Conservation (phyloP, 2,329 filamentous ascomycete genomes). For the Thermomyces lanuginosus region DNA sequence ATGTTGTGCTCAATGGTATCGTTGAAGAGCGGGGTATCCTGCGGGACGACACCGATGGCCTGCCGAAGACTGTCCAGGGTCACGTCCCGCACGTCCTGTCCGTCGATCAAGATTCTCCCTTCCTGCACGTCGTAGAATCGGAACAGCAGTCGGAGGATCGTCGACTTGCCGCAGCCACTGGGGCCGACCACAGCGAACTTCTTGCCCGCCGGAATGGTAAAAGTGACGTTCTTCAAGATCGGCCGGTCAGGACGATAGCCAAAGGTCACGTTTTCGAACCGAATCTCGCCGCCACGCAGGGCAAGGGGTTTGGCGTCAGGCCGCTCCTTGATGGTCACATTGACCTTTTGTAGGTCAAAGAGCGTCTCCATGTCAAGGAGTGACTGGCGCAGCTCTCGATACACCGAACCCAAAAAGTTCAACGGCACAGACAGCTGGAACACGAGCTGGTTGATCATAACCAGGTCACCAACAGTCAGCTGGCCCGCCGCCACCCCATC, state of each 20-base stretch:
- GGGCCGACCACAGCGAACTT: slow-evolving; percentile 93
- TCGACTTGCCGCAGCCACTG: slow-evolving; percentile 91
- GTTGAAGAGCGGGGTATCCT: slow-evolving; percentile 95
- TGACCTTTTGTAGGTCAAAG: slow-evolving; percentile 94
- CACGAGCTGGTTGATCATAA: slow-evolving; percentile 97
- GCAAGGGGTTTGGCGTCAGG: slow-evolving; percentile 56
- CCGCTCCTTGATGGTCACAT: slow-evolving; percentile 67
- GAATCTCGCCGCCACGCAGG: slow-evolving; percentile 74
- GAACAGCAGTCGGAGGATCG: slow-evolving; percentile 77
- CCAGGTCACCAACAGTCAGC: slow-evolving; percentile 84
- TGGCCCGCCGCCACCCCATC: slow-evolving; percentile 68
- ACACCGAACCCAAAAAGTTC: slow-evolving; percentile 96
- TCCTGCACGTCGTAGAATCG: slow-evolving; percentile 80
- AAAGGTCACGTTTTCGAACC: slow-evolving; percentile 88
- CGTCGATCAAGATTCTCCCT: slow-evolving; percentile 79
- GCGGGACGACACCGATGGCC: slow-evolving; percentile 86
- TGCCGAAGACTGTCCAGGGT: slow-evolving; percentile 65
- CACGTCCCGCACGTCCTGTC: slow-evolving; percentile 76
- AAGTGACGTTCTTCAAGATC: slow-evolving; percentile 66
- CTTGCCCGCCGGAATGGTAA: slow-evolving; percentile 88
- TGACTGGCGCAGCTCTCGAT: slow-evolving; percentile 85
- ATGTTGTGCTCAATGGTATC: slow-evolving; percentile 94
- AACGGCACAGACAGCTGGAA: slow-evolving; percentile 94
- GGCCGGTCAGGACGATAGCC: slow-evolving; percentile 76
- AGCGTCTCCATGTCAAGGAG: slow-evolving; percentile 96